Conservation (phyloP, 257 asterid genomes). For the Marsdenia floribunda region DNA sequence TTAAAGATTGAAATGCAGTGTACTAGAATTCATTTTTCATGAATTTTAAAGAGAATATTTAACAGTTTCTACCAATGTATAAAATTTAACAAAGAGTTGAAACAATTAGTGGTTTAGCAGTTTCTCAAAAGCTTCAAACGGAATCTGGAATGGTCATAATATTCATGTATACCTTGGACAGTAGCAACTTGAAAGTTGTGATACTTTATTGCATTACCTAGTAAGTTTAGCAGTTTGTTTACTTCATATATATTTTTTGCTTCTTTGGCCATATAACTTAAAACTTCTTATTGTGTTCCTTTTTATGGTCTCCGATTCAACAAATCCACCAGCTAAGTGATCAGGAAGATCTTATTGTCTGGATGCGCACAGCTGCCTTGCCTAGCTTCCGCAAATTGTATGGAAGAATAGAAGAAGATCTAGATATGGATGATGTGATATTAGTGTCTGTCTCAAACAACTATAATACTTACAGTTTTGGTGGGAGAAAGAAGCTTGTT, state of each 20-base stretch:
- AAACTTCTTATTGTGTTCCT: background rate
- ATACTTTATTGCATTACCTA: background rate
- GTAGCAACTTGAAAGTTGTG: background rate
- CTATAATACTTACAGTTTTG: slow-evolving; percentile 79
- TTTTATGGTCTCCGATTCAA: slow-evolving; percentile 3
- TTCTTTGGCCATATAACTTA: background rate
- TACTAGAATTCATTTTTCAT: background rate
- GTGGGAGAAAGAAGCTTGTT: slow-evolving; percentile 88
- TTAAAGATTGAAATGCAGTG: background rate
- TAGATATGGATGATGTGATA: slow-evolving; percentile 42
- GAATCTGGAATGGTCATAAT: background rate
- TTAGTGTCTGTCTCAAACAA: slow-evolving; percentile 47
- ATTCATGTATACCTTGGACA: background rate
- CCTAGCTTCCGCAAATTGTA: slow-evolving; percentile 80
- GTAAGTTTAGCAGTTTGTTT: background rate
- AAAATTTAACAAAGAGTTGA: background rate
- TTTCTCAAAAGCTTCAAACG: background rate
- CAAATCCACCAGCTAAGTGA: slow-evolving; percentile 45
- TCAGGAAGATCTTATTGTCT: slow-evolving; percentile 83
- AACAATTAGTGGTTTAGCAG: background rate
- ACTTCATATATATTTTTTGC: background rate
- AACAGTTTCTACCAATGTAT: background rate
- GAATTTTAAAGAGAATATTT: background rate
- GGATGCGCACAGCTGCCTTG: slow-evolving; percentile 95
- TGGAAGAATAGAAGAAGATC: slow-evolving; percentile 70